phyloP scores from a whole-genome alignment of 1,139 yeast genomes.

The Yamadazyma jaroonii region DNA sequence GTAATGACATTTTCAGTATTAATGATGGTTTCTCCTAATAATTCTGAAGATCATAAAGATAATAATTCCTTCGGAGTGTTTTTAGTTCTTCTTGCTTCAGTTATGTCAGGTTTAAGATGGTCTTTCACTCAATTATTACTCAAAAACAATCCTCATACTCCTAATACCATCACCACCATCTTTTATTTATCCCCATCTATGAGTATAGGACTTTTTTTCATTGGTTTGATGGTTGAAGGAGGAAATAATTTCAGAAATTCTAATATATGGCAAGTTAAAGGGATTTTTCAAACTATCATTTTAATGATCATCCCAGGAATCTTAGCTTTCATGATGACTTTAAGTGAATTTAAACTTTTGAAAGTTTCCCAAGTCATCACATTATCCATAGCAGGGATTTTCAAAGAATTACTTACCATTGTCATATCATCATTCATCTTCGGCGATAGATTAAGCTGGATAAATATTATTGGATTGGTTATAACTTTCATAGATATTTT shows the following conservation, averaged over 20 bases:
- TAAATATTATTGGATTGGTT: conserved; percentile 73
- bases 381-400: conserved; percentile 85
- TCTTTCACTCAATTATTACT: conserved; percentile 84
- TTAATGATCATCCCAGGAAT: conserved; percentile 78
- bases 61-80: conserved; percentile 53
- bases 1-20: conserved; percentile 81
- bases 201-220: conserved; percentile 56
- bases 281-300: conserved; percentile 50
- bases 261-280: conserved; percentile 61
- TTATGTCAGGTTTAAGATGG: conserved; percentile 91
- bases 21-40: conserved; percentile 70
- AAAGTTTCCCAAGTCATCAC: conserved; percentile 85
- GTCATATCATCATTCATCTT: conserved; percentile 66
- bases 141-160: conserved; percentile 54
- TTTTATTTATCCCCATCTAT: conserved; percentile 82
- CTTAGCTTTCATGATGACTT: conserved; percentile 85
- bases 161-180: conserved; percentile 81
- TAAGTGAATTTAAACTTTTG: conserved; percentile 81
- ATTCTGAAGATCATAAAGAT: conserved; percentile 8
- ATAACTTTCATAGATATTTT: conserved; percentile 76
- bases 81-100: conserved; percentile 72
- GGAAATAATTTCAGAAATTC: conserved; percentile 49
- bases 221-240: conserved; percentile 70
- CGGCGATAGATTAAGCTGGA: conserved; percentile 64
- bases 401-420: conserved; percentile 86